Conservation (phyloP, 768 basidiomycete genomes). For the Leccinellum luteum region DNA sequence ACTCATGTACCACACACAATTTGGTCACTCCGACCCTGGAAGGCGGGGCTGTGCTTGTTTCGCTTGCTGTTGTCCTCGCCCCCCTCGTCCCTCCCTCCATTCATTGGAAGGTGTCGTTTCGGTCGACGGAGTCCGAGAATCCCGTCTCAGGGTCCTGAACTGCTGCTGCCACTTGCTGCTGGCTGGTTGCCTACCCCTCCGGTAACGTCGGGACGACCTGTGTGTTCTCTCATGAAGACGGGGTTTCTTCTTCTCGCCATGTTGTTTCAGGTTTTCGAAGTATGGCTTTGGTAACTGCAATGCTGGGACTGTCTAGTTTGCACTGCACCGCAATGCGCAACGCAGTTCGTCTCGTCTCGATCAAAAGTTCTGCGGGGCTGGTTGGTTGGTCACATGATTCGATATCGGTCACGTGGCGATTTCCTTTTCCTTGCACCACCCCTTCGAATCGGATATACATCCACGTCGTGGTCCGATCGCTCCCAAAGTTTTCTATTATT, state of each 20-base stretch:
- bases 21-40: constrained; percentile 1
- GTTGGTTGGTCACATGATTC: background rate
- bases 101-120: background rate
- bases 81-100: background rate
- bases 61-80: constrained; percentile 16
- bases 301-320: background rate
- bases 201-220: background rate
- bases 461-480: constrained; percentile 25
- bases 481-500: background rate
- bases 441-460: background rate
- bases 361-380: background rate
- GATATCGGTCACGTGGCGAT: constrained; percentile 2
- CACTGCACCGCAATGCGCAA: background rate
- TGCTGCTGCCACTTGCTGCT: background rate
- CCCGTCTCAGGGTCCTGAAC: background rate
- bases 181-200: background rate
- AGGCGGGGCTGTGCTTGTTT: constrained; percentile 15
- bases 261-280: background rate
- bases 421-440: background rate
- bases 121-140: background rate
- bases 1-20: background rate
- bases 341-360: background rate
- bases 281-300: background rate
- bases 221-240: background rate
- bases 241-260: background rate